These are phyloP conservation scores for Lactifluus rugatus DNA, from an alignment of 768 basidiomycete species.

Conservation along the genomic window DNA sequence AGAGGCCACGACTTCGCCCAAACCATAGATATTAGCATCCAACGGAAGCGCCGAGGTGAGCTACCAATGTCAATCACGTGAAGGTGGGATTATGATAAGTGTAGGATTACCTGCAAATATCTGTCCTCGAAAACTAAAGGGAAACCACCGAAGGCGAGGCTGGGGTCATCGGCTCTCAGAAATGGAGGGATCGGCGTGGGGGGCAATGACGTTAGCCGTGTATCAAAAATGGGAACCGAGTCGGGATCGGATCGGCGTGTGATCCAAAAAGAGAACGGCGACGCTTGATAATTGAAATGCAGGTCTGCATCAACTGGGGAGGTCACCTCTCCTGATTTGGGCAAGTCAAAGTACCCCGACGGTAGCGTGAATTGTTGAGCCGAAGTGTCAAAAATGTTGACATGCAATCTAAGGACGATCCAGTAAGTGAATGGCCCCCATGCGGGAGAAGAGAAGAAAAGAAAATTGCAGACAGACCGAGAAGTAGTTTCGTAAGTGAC, in stretches of 20 bases:
- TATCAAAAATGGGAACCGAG: constrained; percentile 57
- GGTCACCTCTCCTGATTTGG: constrained; percentile 23
- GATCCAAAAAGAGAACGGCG: constrained; percentile 75
- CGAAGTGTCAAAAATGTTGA: constrained; percentile 55
- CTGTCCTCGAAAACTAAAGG: constrained; percentile 72
- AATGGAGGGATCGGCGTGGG: constrained; percentile 44
- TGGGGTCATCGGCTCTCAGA: constrained; percentile 42
- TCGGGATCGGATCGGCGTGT: constrained; percentile 53
- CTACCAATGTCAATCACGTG: constrained; percentile 24
- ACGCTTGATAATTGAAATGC: constrained; percentile 52
- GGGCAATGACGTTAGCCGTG: constrained; percentile 52
- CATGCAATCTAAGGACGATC: constrained; percentile 46
- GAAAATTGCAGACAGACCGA: constrained; percentile 28
- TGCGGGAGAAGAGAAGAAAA: too few relatives aligned
- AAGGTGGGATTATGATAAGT: neutral
- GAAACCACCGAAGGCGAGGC: constrained; percentile 50
- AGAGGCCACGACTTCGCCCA: constrained; percentile 63
- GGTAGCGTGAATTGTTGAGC: constrained; percentile 61
- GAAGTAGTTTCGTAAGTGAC: constrained; percentile 55
- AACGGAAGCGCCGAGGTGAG: constrained; percentile 56
- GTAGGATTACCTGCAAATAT: constrained; percentile 50
- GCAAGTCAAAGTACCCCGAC: constrained; percentile 34
- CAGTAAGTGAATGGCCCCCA: constrained; percentile 26
- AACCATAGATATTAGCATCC: constrained; percentile 64
- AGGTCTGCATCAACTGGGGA: constrained; percentile 45